These are phyloP conservation scores for Volutella citrinella DNA, from an alignment of 2,329 filamentous ascomycete species.

Conservation along the genomic window DNA sequence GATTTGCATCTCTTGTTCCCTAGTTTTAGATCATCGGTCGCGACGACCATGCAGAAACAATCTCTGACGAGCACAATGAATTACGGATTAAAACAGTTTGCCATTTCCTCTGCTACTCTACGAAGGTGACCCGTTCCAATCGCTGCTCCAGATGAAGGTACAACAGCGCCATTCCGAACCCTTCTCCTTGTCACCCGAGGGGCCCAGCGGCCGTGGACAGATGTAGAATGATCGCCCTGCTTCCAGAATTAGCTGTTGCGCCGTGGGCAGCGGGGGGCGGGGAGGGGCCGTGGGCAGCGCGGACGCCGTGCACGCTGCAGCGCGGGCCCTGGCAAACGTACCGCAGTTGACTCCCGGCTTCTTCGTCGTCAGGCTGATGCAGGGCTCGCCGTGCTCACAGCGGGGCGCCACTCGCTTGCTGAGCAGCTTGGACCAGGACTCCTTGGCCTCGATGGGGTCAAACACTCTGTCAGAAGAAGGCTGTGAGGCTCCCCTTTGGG, in stretches of 20 bases:
- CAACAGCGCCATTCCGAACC: conserved; percentile 83
- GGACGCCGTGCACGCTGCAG: conserved; percentile 4
- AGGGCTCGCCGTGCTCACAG: conserved; percentile 88
- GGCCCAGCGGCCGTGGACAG: conserved; percentile 72
- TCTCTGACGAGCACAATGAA: no score
- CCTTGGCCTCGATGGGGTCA: conserved; percentile 70
- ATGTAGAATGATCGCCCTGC: conserved; percentile 62
- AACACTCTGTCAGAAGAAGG: conserved; percentile 48
- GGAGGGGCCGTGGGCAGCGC: no score
- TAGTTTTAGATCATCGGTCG: no score
- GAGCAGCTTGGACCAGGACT: conserved; percentile 84
- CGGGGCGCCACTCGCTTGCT: conserved; percentile 69
- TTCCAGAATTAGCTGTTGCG: conserved; percentile 15
- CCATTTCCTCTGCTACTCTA: no score
- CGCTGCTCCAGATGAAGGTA: conserved; percentile 74
- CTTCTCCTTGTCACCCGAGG: conserved; percentile 79
- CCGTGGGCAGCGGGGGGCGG: no score
- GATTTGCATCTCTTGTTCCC: no score
- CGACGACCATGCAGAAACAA: no score
- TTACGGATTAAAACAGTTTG: no score
- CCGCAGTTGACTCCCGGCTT: conserved; percentile 83
- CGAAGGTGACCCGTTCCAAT: conserved; percentile 43
- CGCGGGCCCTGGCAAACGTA: conserved; percentile 31
- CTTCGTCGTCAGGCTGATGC: conserved; percentile 79
- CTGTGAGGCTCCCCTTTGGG: no score